A percentile compares a stretch with the other conserved stretches of the same genome.
These are phyloP conservation scores for Pseudophaeomoniella oleicola DNA, from an alignment of 2,329 filamentous ascomycete genomes.

Conservation along the genomic window DNA sequence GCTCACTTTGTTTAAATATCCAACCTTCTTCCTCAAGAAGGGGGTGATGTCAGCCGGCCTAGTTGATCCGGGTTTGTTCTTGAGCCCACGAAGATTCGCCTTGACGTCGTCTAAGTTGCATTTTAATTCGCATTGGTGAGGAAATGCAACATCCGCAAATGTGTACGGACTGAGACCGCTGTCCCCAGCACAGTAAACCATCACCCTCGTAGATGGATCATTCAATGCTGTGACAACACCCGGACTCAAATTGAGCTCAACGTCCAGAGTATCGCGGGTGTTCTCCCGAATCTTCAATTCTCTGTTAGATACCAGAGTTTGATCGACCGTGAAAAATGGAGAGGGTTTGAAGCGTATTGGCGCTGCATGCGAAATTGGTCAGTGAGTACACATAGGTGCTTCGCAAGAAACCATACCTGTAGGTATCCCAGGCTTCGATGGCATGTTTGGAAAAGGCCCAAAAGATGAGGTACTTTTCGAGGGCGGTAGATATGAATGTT, in stretches of 20 bases:
- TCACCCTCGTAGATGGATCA: constrained; percentile 53
- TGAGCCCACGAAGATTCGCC: constrained; percentile 84
- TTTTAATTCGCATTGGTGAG: constrained; percentile 82
- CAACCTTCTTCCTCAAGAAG: constrained; percentile 50
- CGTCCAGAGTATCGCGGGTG: constrained; percentile 42
- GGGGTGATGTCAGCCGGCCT: constrained; percentile 82
- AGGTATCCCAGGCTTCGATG: background rate
- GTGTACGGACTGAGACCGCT: constrained; percentile 41
- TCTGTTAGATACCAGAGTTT: constrained; percentile 48
- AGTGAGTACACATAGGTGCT: constrained; percentile 4
- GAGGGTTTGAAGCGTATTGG: constrained; percentile 54
- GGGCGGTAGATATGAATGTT: background rate
- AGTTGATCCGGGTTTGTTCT: constrained; percentile 92
- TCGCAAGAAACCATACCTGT: background rate
- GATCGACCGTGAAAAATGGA: constrained; percentile 66
- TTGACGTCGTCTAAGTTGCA: constrained; percentile 80
- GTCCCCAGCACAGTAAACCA: constrained; percentile 71
- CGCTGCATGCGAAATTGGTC: constrained; percentile 22
- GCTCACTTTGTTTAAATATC: constrained; percentile 62
- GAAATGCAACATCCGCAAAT: constrained; percentile 64
- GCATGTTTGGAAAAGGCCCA: background rate
- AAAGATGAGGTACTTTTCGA: background rate
- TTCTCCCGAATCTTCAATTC: constrained; percentile 56
- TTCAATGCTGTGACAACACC: constrained; percentile 40
- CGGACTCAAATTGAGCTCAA: constrained; percentile 43